Conservation (phyloP, 352 stramenopile genomes). For the Pythium rhizo-oryzae region DNA sequence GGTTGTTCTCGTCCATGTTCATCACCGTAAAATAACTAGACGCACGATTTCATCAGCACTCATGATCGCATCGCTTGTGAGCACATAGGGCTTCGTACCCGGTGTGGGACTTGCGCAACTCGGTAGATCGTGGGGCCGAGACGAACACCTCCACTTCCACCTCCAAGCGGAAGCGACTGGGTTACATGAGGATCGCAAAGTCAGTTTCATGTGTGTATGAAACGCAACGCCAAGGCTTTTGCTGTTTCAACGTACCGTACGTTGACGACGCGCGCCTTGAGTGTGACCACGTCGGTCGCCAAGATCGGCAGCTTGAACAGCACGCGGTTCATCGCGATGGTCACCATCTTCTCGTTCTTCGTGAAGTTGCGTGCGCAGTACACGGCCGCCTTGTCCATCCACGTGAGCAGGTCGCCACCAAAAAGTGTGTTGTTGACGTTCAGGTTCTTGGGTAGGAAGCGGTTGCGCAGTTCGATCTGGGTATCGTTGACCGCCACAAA, state of each 20-base stretch:
- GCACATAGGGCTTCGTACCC: constrained; percentile 30
- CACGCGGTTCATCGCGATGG: constrained; percentile 76
- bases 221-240: background rate
- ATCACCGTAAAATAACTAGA: constrained; percentile 61
- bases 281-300: constrained; percentile 55
- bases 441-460: constrained; percentile 69
- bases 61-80: background rate
- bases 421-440: constrained; percentile 79
- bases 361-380: constrained; percentile 76
- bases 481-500: constrained; percentile 50
- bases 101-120: constrained; percentile 53
- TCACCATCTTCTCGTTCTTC: constrained; percentile 78
- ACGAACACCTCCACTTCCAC: constrained; percentile 70
- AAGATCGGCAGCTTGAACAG: constrained; percentile 72
- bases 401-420: constrained; percentile 58
- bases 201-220: too few species aligned
- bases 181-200: background rate
- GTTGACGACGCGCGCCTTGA: constrained; percentile 62
- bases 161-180: constrained; percentile 55
- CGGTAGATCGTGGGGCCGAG: constrained; percentile 33
- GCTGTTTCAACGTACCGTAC: constrained; percentile 47
- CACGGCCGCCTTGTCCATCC: constrained; percentile 69
- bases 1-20: constrained; percentile 47
- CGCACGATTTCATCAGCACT: background rate
- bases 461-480: constrained; percentile 69